Evolutionary conservation across 2,329 filamentous ascomycete species (phyloP).

Genomic region (Colletotrichum nymphaeae): DNA sequence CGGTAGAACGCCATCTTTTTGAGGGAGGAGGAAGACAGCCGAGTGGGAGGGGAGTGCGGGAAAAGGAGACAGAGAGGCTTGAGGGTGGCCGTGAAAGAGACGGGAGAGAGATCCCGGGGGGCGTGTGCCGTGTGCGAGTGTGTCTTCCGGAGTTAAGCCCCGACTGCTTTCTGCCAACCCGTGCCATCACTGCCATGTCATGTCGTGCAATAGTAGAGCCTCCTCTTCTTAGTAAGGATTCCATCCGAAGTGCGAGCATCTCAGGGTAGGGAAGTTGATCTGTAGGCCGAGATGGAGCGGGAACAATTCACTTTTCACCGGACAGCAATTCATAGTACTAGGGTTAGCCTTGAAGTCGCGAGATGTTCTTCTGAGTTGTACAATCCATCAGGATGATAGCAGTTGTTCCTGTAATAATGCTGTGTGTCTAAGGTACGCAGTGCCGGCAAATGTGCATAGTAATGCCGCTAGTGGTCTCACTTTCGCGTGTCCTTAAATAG

Average conservation of each 20-base stretch:
- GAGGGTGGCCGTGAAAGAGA: no score
- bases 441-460: background rate
- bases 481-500: background rate
- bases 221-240: background rate
- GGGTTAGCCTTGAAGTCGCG: background rate
- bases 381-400: background rate
- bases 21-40: background rate
- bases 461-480: background rate
- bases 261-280: background rate
- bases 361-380: background rate
- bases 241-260: background rate
- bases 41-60: background rate
- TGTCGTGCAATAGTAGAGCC: background rate
- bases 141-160: constrained; percentile 18
- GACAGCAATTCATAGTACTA: background rate
- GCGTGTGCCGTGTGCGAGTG: background rate
- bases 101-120: background rate
- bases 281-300: background rate
- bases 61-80: background rate
- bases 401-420: background rate
- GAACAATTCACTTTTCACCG: background rate
- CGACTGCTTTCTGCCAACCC: background rate
- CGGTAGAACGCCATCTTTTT: background rate
- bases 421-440: background rate
- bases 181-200: background rate